These are phyloP conservation scores for Chaetothyriales sp. DNA, from an alignment of 2,329 filamentous ascomycete species.

Conservation along the genomic window DNA sequence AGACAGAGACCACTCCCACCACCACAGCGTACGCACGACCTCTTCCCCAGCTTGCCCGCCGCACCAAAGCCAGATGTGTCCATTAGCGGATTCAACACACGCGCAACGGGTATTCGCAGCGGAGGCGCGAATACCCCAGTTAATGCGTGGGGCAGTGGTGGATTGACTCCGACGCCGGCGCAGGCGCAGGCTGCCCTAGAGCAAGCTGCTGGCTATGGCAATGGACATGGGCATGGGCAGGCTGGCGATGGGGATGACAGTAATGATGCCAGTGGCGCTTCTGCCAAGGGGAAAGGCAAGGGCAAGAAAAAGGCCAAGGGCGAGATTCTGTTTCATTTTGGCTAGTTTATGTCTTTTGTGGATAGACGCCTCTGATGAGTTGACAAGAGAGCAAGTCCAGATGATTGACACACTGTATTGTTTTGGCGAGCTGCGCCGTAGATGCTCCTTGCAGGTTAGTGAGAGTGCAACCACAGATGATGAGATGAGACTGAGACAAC, in stretches of 20 bases:
- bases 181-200: constrained; percentile 9
- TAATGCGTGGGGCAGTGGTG: constrained; percentile 27
- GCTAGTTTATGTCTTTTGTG: constrained; percentile 11
- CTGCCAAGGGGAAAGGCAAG: constrained; percentile 18
- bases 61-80: constrained; percentile 55
- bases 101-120: constrained; percentile 31
- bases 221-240: constrained; percentile 13
- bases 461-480: no score
- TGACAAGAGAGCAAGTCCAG: not conserved
- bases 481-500: no score
- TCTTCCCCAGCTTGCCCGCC: constrained; percentile 70
- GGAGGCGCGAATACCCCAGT: constrained; percentile 21
- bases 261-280: constrained; percentile 16
- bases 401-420: not conserved
- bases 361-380: no score
- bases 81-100: constrained; percentile 30
- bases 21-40: constrained; percentile 36
- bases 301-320: constrained; percentile 29
- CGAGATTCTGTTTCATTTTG: constrained; percentile 30
- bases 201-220: constrained; percentile 2
- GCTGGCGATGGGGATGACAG: constrained; percentile 17
- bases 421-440: no score
- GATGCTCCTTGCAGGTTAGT: no score
- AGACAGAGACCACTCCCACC: constrained; percentile 13
- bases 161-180: constrained; percentile 13